Evolutionary conservation across 73 alveolate genomes (phyloP).

Genomic region (Stentor coeruleus): DNA sequence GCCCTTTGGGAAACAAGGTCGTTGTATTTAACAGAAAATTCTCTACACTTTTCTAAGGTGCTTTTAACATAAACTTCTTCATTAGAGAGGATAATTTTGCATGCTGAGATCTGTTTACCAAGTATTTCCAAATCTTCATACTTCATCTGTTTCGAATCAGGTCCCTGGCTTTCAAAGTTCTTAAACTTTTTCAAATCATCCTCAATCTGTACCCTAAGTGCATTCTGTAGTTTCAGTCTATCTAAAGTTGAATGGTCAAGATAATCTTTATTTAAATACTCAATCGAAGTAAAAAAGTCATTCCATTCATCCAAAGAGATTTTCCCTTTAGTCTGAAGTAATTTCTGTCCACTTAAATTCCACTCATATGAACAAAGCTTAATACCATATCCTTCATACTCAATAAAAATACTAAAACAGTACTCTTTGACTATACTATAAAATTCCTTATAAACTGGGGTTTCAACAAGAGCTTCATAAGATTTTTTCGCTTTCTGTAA

Average conservation of each 20-base stretch:
- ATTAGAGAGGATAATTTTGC: background rate
- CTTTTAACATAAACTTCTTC: background rate
- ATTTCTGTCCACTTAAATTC: conserved; percentile 4
- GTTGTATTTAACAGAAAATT: background rate
- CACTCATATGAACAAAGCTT: conserved; percentile 15
- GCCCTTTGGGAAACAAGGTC: background rate
- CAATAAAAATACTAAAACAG: conserved; percentile 4
- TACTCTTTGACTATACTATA: conserved; percentile 15
- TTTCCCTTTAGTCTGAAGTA: conserved; percentile 17
- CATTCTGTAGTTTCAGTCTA: background rate
- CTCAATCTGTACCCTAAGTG: conserved; percentile 7
- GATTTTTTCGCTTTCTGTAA: background rate
- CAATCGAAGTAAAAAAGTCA: background rate
- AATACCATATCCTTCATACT: background rate
- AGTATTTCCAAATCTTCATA: background rate
- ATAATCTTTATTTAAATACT: conserved; percentile 7
- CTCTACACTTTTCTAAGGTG: background rate
- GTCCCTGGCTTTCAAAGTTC: background rate
- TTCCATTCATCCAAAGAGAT: conserved; percentile 15
- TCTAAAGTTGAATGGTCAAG: background rate
- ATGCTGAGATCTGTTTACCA: background rate
- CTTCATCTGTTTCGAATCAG: background rate
- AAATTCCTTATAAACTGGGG: background rate
- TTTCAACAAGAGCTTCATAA: background rate
- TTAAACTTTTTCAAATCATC: conserved; percentile 5